Evolutionary conservation across 2,329 filamentous ascomycete species (phyloP).

Genomic region (Raffaelea albimanens): DNA sequence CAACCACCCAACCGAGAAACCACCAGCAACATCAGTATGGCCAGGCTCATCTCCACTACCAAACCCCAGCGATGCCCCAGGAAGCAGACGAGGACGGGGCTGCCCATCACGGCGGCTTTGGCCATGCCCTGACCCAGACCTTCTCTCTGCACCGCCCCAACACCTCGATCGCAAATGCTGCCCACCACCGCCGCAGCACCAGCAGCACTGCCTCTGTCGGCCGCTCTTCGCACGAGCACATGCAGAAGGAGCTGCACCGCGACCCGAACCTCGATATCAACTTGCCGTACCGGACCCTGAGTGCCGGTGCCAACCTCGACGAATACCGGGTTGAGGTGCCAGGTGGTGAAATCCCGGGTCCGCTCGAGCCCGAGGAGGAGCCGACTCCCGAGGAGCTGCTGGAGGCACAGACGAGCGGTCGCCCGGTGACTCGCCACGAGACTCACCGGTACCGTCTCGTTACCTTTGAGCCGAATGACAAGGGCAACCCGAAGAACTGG

Average conservation of each 20-base stretch:
- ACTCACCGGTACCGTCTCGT: constrained; percentile 41
- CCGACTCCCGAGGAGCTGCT: constrained; percentile 39
- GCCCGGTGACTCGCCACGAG: constrained; percentile 6
- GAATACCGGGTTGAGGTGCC: constrained; percentile 51
- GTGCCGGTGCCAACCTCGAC: constrained; percentile 38
- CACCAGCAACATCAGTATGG: background rate
- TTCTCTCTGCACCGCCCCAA: background rate
- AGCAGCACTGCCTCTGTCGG: background rate
- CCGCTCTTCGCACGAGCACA: background rate
- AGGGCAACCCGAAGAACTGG: constrained; percentile 81
- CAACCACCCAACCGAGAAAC: background rate
- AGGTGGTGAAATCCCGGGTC: constrained; percentile 40
- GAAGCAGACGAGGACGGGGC: background rate
- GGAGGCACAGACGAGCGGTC: constrained; percentile 6
- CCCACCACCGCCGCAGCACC: constrained; percentile 1
- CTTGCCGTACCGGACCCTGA: constrained; percentile 48
- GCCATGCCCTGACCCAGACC: background rate
- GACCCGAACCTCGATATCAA: constrained; percentile 26
- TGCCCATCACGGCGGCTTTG: background rate
- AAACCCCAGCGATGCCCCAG: background rate
- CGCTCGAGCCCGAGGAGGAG: constrained; percentile 32
- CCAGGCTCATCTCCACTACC: background rate
- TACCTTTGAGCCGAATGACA: constrained; percentile 58
- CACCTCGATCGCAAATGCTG: constrained; percentile 4
- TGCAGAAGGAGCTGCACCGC: constrained; percentile 17